These are phyloP conservation scores for Exophiala lecanii-corni DNA, from an alignment of 2,329 filamentous ascomycete genomes.

Conservation along the genomic window DNA sequence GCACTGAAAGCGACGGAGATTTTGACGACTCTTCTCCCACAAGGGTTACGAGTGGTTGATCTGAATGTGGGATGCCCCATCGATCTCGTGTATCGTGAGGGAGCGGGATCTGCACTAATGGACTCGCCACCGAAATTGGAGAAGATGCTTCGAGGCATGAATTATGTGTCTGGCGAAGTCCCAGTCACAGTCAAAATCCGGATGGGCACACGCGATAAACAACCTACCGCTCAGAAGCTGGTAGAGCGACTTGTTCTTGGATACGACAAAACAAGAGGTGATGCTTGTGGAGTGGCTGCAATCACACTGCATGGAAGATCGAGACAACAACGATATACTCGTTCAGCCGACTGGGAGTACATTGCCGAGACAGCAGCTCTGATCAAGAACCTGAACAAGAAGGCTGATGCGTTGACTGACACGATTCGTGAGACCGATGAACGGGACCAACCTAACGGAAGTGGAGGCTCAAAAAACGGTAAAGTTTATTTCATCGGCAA, in stretches of 20 bases:
- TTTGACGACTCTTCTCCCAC: conserved; percentile 67
- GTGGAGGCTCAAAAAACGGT: conserved; percentile 33
- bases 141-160: conserved; percentile 95
- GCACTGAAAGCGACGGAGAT: conserved; percentile 84
- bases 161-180: conserved; percentile 80
- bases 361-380: conserved; percentile 85
- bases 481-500: conserved; percentile 92
- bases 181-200: conserved; percentile 94
- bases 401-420: conserved; percentile 64
- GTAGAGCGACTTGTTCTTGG: conserved; percentile 81
- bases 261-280: conserved; percentile 37
- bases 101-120: conserved; percentile 87
- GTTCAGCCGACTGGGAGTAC: conserved; percentile 88
- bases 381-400: conserved; percentile 71
- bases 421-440: conserved; percentile 73
- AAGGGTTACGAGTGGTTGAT: conserved; percentile 79
- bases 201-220: conserved; percentile 77
- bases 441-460: conserved; percentile 62
- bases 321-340: conserved; percentile 90
- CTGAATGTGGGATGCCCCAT: conserved; percentile 97
- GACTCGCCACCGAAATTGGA: conserved; percentile 83
- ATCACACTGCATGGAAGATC: conserved; percentile 91
- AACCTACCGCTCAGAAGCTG: conserved; percentile 74
- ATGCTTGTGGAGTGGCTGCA: conserved; percentile 84
- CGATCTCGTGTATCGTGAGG: conserved; percentile 82